Conservation (phyloP, 2,329 filamentous ascomycete species). For the Fusarium vanettenii region DNA sequence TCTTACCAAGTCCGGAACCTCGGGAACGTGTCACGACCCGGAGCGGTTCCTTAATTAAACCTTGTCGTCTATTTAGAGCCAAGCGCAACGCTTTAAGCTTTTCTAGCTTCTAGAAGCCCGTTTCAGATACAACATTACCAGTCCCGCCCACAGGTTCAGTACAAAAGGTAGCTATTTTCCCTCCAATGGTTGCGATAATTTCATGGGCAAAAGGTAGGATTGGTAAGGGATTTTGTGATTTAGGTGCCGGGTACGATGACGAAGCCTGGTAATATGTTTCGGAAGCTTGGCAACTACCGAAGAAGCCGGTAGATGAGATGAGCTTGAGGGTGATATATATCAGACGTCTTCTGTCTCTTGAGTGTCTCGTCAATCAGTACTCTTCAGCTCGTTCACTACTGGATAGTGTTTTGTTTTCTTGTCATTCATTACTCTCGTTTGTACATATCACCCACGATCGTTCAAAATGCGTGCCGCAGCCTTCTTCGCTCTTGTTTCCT, state of each 20-base stretch:
- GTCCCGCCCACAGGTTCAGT: not conserved
- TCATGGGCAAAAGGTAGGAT: not conserved
- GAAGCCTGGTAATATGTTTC: not conserved
- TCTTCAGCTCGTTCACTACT: constrained; percentile 25
- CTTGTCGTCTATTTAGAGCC: constrained; percentile 14
- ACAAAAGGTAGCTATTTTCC: constrained; percentile 10
- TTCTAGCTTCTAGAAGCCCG: constrained; percentile 27
- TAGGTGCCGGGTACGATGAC: constrained; percentile 13
- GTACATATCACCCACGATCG: constrained; percentile 4
- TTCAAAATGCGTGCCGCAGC: constrained; percentile 30
- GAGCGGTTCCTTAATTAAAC: constrained; percentile 34
- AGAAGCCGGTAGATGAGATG: constrained; percentile 4
- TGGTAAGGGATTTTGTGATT: not conserved
- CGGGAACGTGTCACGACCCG: not conserved
- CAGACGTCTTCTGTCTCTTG: not conserved
- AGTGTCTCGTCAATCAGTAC: not conserved
- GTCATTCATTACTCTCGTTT: constrained; percentile 8
- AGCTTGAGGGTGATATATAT: not conserved
- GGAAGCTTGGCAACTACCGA: constrained; percentile 25
- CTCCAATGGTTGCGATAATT: constrained; percentile 23
- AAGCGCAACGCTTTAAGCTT: constrained; percentile 9
- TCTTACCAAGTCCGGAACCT: constrained; percentile 16
- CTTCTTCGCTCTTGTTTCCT: constrained; percentile 28
- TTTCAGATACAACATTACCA: constrained; percentile 19
- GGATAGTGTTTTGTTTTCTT: constrained; percentile 30